Conservation (phyloP, 2,329 filamentous ascomycete genomes). For the Keithomyces neogunnii region DNA sequence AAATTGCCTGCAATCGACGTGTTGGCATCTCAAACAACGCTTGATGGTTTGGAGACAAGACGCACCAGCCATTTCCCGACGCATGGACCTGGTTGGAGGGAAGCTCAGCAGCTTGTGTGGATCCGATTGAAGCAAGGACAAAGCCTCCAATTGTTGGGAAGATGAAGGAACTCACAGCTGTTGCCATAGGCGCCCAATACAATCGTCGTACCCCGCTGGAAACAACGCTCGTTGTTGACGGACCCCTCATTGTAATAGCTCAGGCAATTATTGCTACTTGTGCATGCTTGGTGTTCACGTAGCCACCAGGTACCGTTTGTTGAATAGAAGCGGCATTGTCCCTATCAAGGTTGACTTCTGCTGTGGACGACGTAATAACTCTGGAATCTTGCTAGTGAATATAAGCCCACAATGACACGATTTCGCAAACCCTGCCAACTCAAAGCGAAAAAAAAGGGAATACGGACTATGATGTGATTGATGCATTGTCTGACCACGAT, state of each 20-base stretch:
- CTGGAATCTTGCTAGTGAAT: no score
- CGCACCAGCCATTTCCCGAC: not conserved
- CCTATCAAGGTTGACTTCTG: no score
- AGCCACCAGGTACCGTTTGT: no score
- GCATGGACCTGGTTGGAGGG: not conserved
- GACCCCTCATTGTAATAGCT: no score
- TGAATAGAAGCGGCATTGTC: no score
- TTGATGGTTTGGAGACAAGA: not conserved
- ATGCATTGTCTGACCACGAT: not conserved
- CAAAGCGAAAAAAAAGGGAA: not conserved
- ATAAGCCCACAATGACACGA: no score
- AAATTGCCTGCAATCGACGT: not conserved
- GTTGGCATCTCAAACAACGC: not conserved
- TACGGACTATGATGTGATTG: slow-evolving; percentile 2
- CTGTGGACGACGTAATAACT: no score
- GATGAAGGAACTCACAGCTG: not conserved
- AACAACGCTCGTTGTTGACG: not conserved
- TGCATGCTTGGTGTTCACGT: no score
- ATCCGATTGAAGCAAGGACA: not conserved
- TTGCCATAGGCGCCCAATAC: not conserved
- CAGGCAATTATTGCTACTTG: no score
- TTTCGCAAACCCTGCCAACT: no score
- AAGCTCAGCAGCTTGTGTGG: not conserved
- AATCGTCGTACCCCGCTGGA: not conserved
- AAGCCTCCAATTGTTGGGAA: not conserved